Base-by-base conservation (phyloP, 257 asterid species). In the Nicotiana tomentosiformis region DNA sequence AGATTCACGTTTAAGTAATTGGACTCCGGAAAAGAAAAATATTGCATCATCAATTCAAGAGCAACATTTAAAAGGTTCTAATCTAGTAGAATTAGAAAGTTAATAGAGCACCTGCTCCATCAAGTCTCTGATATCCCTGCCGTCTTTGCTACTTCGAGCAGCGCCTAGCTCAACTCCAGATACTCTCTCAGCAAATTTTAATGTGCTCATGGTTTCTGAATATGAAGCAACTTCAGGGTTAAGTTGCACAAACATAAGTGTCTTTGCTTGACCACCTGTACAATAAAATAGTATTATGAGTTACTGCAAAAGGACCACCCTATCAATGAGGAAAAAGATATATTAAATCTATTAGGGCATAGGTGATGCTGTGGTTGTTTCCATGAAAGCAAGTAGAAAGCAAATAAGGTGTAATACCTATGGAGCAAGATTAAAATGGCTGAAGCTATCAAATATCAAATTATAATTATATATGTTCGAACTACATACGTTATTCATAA, bases 131-230 rank as follows among this genome's bases (percentile, higher is more conserved):
- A 92, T 91, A 82, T 93, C 97, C 81, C 87, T 88, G 66, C 93
- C 95, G n/a, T 94, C 99, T 90, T 93, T 96, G 94, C 90, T 94
- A 89, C 97, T 92, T 89, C 89, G 89, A 53, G 98, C 99, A 66
- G 98, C 98, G 32, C 99, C 99, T 4, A 94, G 93, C 97, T 96
- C 98, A 10, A 96, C 97, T 77, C 98, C 98, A 3, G 99, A 93
- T 37, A 90, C 99, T 84, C 99, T 90, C 84, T 96, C 99, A 32
- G 99, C 98, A 86, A 96, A 96, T 83, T 96, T 96, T 74, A 96
- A 91, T n/a, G 99, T 92, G 74, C 98, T 91, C 57, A 88, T 1
- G 83, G 89, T 82, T 85, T 96, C 99, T 16, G 90, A 90, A 80
- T 83, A 86, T 0, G 98, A 96, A 79, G 43, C 85, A 29, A 76